Base-by-base conservation (phyloP, 192 early-diverging fungal species). In the Coemansia sp. region DNA sequence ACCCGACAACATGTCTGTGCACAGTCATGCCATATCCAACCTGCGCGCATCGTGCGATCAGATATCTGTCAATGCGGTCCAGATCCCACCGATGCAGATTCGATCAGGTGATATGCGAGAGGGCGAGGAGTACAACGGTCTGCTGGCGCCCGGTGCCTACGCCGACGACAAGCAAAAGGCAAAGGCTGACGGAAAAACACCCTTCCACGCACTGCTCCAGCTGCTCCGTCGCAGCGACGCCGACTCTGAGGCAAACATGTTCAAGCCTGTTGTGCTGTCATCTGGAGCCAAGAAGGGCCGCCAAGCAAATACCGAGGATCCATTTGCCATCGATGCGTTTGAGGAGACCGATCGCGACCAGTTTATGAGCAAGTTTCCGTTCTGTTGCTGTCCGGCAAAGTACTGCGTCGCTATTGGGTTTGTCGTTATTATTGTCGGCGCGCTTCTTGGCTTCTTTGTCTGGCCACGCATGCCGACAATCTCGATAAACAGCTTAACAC, bases 391-490 rank as follows among this genome's bases (percentile, higher is more conserved):
- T 45, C 64, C 71, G 0, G 59, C 78, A 14, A 44, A 65, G 0
- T 65, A 67, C 49, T 80, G 78, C 52, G 78, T 74, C 1, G 71
- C 64, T 0, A 39, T 53, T 4, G 45, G 57, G 3, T 80, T 80
- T 57, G 78, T 56, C 6, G 18, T 44, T 3, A 51, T 73, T 1
- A 10, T 80, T 13, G 42, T 59, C 2, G 50, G 45, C 25, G 68
- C 65, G 19, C 40, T 80, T 6, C 12, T 66, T 0, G 67, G 71
- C 1, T 80, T 80, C 48, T 74, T 80, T 21, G 47, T 59, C 12
- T 71, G 71, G 64, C 78, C 78, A 2, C 67, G 78, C 4, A 42
- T 71, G 17, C 78, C 78, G 4, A 64, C 71, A 1, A 30, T 80
- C 3, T 69, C 67, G 0, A 70, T 80, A 55, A 54, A 53, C 59